Percentiles rank a stretch among this genome's conserved stretches.
Conservation (phyloP, 2,329 filamentous ascomycete genomes). For the Colletotrichum lini region DNA sequence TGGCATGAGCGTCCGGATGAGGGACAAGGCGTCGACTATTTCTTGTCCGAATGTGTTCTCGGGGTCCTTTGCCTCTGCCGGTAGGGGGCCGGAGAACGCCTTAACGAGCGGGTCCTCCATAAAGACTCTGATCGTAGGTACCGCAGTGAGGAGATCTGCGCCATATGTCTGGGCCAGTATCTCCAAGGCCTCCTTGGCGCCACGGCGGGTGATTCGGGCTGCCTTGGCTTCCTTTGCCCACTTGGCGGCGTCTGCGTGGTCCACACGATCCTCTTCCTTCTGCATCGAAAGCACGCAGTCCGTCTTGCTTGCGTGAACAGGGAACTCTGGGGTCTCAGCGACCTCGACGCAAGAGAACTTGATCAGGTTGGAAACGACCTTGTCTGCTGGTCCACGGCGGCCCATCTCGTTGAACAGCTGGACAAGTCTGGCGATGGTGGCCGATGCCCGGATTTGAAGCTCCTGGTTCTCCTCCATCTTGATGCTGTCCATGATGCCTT, state of each 20-base stretch:
- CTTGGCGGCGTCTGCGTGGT: constrained; percentile 90
- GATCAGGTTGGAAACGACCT: constrained; percentile 94
- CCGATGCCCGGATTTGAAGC: constrained; percentile 88
- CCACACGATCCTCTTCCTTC: constrained; percentile 96
- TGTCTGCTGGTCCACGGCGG: constrained; percentile 89
- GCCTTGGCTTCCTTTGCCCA: constrained; percentile 92
- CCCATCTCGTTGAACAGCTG: constrained; percentile 86
- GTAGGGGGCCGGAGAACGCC: constrained; percentile 81
- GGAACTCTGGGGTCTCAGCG: constrained; percentile 96
- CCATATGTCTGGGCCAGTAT: constrained; percentile 88
- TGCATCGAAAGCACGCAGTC: constrained; percentile 91
- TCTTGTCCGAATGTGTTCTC: constrained; percentile 87
- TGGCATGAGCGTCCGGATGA: constrained; percentile 92
- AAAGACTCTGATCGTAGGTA: constrained; percentile 84
- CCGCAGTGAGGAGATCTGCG: constrained; percentile 80
- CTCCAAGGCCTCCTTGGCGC: constrained; percentile 94
- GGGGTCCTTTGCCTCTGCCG: constrained; percentile 79
- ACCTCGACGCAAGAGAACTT: constrained; percentile 99
- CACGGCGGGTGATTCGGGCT: constrained; percentile 90
- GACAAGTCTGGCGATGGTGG: constrained; percentile 88
- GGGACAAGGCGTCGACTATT: constrained; percentile 93
- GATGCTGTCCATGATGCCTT: constrained; percentile 97
- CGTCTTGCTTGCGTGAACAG: constrained; percentile 83
- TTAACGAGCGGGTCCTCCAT: constrained; percentile 86
- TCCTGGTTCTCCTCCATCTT: constrained; percentile 94